Conservation (phyloP, 257 asterid species). For the Scutellaria barbata region DNA sequence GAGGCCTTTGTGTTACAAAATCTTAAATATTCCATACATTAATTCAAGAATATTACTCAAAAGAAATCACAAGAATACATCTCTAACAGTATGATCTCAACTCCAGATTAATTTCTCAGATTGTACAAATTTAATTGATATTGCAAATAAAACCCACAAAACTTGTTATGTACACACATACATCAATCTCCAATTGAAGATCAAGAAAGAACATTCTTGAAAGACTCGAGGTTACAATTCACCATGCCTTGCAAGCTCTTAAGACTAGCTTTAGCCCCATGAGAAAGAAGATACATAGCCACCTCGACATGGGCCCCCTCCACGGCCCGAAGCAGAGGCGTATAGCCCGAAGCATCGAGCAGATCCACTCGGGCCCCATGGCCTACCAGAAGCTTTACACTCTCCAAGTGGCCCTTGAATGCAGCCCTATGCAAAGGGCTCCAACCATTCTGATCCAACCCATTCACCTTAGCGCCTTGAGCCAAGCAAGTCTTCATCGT, state of each 20-base stretch:
- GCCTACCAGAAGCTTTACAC: conserved; percentile 54
- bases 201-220: conserved; percentile 37
- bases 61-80: too few relatives aligned
- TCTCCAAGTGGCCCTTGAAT: conserved; percentile 66
- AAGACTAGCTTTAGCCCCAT: conserved; percentile 69
- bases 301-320: conserved; percentile 66
- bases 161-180: too few relatives aligned
- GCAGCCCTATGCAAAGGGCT: conserved; percentile 76
- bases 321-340: conserved; percentile 67
- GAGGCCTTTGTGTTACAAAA: too few relatives aligned
- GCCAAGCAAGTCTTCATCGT: conserved; percentile 53
- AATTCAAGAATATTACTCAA: too few relatives aligned
- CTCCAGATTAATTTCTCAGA: too few relatives aligned
- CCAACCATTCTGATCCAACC: conserved; percentile 83
- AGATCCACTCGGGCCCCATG: conserved; percentile 64
- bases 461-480: conserved; percentile 62
- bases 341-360: conserved; percentile 61
- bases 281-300: conserved; percentile 59
- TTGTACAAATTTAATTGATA: too few relatives aligned
- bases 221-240: conserved; percentile 42
- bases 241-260: conserved; percentile 52
- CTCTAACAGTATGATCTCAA: too few relatives aligned
- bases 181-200: background rate
- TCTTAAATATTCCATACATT: too few relatives aligned
- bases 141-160: too few relatives aligned